Percentiles rank a stretch among this genome's conserved stretches.
Conservation (phyloP, 2,329 filamentous ascomycete species). For the Alternaria atra region DNA sequence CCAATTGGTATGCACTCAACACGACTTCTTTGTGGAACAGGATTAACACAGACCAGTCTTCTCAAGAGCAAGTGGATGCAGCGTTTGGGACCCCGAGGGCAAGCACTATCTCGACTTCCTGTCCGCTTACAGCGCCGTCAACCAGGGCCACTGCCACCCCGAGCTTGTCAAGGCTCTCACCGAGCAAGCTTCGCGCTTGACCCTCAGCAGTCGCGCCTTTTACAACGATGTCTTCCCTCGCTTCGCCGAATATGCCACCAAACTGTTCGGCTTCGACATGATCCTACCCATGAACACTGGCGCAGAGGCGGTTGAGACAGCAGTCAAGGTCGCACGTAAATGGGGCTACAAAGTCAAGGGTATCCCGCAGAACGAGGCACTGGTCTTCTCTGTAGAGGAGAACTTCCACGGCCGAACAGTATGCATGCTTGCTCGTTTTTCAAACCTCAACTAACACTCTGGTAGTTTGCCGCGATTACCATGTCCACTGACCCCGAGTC, state of each 20-base stretch:
- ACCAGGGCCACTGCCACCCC: slow-evolving; percentile 97
- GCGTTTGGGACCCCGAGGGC: slow-evolving; percentile 97
- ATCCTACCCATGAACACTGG: slow-evolving; percentile 98
- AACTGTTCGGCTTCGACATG: slow-evolving; percentile 95
- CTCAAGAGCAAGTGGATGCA: slow-evolving; percentile 80
- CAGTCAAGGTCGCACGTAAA: slow-evolving; percentile 94
- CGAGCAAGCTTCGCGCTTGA: slow-evolving; percentile 88
- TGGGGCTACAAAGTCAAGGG: slow-evolving; percentile 98
- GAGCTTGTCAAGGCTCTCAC: slow-evolving; percentile 90
- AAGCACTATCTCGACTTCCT: slow-evolving; percentile 94
- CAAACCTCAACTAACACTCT: slow-evolving; percentile 20
- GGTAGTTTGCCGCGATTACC: slow-evolving; percentile 89
- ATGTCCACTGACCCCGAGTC: slow-evolving; percentile 96
- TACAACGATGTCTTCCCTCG: slow-evolving; percentile 98
- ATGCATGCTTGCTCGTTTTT: slow-evolving; percentile 51
- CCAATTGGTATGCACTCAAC: slow-evolving; percentile 69
- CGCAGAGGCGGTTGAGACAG: slow-evolving; percentile 94
- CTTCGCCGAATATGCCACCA: slow-evolving; percentile 91
- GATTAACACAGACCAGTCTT: slow-evolving; percentile 61
- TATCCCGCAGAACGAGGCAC: slow-evolving; percentile 82
- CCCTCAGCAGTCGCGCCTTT: slow-evolving; percentile 92
- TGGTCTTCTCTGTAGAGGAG: slow-evolving; percentile 84
- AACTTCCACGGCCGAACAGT: slow-evolving; percentile 98
- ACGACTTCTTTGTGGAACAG: neutral
- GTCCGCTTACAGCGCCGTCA: slow-evolving; percentile 96